phyloP scores from a whole-genome alignment of 1,284 basidiomycete genomes.

The Cystobasidium slooffiae region DNA sequence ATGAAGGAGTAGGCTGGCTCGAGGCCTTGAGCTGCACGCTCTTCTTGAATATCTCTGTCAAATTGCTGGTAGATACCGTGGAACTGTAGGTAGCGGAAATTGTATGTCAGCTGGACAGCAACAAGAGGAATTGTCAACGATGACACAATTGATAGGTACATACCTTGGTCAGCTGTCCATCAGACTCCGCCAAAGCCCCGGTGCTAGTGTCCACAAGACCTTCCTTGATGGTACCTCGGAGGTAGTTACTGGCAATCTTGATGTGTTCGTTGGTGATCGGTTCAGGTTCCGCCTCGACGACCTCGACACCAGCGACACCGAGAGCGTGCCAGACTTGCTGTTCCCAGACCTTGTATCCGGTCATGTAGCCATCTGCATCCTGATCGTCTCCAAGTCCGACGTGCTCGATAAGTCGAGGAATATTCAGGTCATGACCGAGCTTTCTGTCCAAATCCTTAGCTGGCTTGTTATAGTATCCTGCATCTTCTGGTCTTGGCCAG shows the following conservation, averaged over 20 bases:
- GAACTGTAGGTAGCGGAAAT: slow-evolving; percentile 18
- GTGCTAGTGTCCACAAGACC: slow-evolving; percentile 85
- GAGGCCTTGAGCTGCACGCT: slow-evolving; percentile 86
- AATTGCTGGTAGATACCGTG: slow-evolving; percentile 62
- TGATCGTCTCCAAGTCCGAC: slow-evolving; percentile 95
- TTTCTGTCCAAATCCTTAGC: slow-evolving; percentile 85
- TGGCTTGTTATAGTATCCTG: slow-evolving; percentile 97
- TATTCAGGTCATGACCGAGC: slow-evolving; percentile 72
- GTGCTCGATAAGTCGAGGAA: slow-evolving; percentile 67
- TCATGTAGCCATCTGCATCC: slow-evolving; percentile 93
- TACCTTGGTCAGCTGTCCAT: slow-evolving; percentile 97
- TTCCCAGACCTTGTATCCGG: slow-evolving; percentile 96
- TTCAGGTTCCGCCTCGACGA: slow-evolving; percentile 91
- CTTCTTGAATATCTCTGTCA: slow-evolving; percentile 96
- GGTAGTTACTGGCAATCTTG: slow-evolving; percentile 93
- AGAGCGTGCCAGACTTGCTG: slow-evolving; percentile 90
- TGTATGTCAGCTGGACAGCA: not conserved
- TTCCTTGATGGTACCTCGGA: slow-evolving; percentile 90
- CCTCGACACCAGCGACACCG: slow-evolving; percentile 87
- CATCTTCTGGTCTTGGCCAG: slow-evolving; percentile 96
- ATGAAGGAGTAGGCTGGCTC: slow-evolving; percentile 98
- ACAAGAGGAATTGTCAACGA: not conserved
- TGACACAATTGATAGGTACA: slow-evolving; percentile 75
- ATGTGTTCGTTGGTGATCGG: slow-evolving; percentile 99
- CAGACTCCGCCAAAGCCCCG: slow-evolving; percentile 84